phyloP scores from a whole-genome alignment of 306 rosid species.

The Begonia masoniana region DNA sequence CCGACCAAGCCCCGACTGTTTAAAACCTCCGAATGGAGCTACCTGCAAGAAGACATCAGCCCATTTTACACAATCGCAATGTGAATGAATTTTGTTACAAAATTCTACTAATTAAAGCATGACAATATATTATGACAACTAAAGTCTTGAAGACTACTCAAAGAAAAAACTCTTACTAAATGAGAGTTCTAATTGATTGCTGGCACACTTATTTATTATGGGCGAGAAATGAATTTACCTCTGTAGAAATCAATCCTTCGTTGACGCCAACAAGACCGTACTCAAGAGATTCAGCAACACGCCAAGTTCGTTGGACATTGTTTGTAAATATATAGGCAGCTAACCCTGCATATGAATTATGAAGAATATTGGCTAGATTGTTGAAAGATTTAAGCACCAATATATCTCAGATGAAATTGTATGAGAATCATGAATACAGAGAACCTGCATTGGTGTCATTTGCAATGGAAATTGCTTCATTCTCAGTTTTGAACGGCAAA shows the following conservation, averaged over 20 bases:
- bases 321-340: slow-evolving; percentile 85
- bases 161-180: no score
- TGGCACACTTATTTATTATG: no score
- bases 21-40: slow-evolving; percentile 96
- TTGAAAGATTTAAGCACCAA: no score
- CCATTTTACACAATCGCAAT: slow-evolving; percentile 1
- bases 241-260: slow-evolving; percentile 90
- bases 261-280: slow-evolving; percentile 89
- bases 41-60: slow-evolving; percentile 40
- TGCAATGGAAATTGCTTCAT: slow-evolving; percentile 74
- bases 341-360: slow-evolving; percentile 38
- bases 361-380: no score
- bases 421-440: slow-evolving; percentile 10
- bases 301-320: slow-evolving; percentile 88
- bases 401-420: background rate
- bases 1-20: slow-evolving; percentile 95
- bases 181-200: no score
- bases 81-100: no score
- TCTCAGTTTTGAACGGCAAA: slow-evolving; percentile 76
- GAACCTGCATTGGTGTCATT: slow-evolving; percentile 84
- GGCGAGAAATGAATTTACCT: slow-evolving; percentile 37
- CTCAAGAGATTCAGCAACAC: slow-evolving; percentile 93
- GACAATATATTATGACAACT: no score
- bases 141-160: no score
- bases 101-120: no score